Evolutionary conservation across 768 basidiomycete species (phyloP), one percentile per base, ranked within the genome.

Genomic region (Kwoniella shandongensis): DNA sequence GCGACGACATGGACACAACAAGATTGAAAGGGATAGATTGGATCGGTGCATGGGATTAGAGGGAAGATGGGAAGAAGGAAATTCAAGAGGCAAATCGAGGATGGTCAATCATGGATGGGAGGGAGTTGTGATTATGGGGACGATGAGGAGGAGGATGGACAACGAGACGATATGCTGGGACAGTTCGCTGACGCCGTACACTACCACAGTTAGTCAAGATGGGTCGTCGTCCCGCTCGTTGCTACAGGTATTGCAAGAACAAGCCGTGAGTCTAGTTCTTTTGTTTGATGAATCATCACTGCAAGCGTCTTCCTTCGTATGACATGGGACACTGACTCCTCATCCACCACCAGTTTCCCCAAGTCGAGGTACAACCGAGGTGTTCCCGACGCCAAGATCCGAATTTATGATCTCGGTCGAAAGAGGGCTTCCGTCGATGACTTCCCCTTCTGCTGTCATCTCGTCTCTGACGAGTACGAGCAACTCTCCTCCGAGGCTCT

Each of bases 221-320:
- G 92, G 92, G 92, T 84, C 90, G 91, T 78, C 89, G 91, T 83
- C 91, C 92, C 64, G 91, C 92, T 80, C 88, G 89, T 73, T 96
- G 91, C 85, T 94, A 94, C 82, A 88, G 92, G 69, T 97, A 97
- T 83, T 97, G 92, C 85, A 97, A 97, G 82, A 94, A 93, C 85
- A 97, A 98, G 85, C 92, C 94, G 23, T 72, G 54, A 67, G 70
- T 72, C 2, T 30, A 4, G 12, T 89, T 82, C n/a, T 40, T 44
- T 44, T 23, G 5, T 15, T 12, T 15, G 13, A 26, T 2, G 29
- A 32, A 12, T 22, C 29, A 1, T 26, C 26, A 11, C 4, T 13
- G 15, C 13, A 15, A 18, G 8, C 1, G 7, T 27, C 30, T 38
- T 22, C n/a, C 18, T 47, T n/a, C n/a, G 17, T 47, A 8, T 11